A percentile compares a stretch with the other conserved stretches of the same genome.
These are phyloP conservation scores for Macrophomina pseudophaseolina DNA, from an alignment of 2,329 filamentous ascomycete species.

Conservation along the genomic window DNA sequence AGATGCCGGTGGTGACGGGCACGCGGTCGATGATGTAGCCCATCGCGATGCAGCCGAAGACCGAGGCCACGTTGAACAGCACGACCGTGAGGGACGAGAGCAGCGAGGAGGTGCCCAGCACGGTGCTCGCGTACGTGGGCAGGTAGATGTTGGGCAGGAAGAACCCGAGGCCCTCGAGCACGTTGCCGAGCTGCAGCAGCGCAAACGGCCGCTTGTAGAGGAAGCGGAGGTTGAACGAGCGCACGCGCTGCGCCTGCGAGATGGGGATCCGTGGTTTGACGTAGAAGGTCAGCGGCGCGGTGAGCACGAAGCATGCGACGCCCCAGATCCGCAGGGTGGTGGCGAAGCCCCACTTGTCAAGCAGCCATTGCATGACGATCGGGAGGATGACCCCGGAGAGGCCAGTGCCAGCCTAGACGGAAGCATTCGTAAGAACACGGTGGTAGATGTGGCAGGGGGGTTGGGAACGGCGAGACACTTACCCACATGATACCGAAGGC, in stretches of 20 bases:
- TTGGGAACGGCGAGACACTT: not conserved
- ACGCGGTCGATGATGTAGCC: conserved; percentile 49
- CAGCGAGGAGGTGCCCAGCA: conserved; percentile 32
- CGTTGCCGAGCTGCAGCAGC: conserved; percentile 41
- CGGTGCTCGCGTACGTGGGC: conserved; percentile 40
- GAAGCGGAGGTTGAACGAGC: conserved; percentile 39
- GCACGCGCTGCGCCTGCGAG: conserved; percentile 29
- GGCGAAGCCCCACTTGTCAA: conserved; percentile 46
- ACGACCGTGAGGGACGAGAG: conserved; percentile 41
- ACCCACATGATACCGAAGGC: conserved; percentile 67
- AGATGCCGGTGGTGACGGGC: conserved; percentile 47
- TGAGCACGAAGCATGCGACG: conserved; percentile 37
- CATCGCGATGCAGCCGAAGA: conserved; percentile 44
- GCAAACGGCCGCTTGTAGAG: conserved; percentile 38
- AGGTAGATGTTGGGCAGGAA: conserved; percentile 48
- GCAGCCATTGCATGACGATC: conserved; percentile 47
- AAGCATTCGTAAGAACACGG: not conserved
- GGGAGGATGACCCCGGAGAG: conserved; percentile 52
- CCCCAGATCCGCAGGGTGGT: conserved; percentile 50
- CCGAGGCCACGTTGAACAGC: conserved; percentile 43
- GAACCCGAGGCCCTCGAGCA: conserved; percentile 46
- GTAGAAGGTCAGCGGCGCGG: conserved; percentile 40
- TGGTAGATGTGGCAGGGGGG: no score
- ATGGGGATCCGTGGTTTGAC: conserved; percentile 42
- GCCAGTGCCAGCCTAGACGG: conserved; percentile 38